phyloP scores from a whole-genome alignment of 2,329 filamentous ascomycete species.

The Pleomassaria siparia region DNA sequence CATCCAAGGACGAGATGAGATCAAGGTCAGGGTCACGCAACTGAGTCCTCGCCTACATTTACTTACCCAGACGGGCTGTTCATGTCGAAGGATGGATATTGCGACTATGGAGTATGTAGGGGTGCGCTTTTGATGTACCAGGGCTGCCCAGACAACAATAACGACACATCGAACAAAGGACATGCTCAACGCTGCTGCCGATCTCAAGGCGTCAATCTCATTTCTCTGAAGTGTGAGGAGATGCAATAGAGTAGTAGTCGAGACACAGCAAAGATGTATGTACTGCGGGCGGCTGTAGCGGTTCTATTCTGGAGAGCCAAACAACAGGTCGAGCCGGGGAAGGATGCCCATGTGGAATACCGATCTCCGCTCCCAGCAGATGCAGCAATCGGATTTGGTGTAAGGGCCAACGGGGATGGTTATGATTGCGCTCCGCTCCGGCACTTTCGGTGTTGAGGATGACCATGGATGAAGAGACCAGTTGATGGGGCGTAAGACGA shows the following conservation, averaged over 20 bases:
- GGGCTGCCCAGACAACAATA: conserved; percentile 7
- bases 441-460: conserved; percentile 10
- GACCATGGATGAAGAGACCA: conserved; percentile 8
- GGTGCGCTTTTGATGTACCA: too few species aligned
- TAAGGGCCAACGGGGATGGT: conserved; percentile 9
- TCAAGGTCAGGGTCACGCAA: not conserved
- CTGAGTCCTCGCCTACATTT: not conserved
- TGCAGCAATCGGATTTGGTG: conserved; percentile 12
- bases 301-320: not conserved
- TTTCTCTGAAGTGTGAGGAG: conserved; percentile 8
- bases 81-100: conserved; percentile 11
- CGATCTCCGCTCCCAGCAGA: conserved; percentile 17
- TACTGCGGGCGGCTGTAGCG: not conserved
- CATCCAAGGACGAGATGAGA: conserved; percentile 26
- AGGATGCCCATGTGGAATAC: conserved; percentile 11
- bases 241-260: conserved; percentile 28
- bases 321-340: not conserved
- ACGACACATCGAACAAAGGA: conserved; percentile 15
- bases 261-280: conserved; percentile 12
- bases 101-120: too few species aligned
- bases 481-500: not conserved
- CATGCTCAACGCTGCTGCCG: conserved; percentile 14
- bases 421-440: conserved; percentile 9
- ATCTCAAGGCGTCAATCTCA: conserved; percentile 2
- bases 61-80: not conserved